Evolutionary conservation across 1,284 basidiomycete species (phyloP), one percentile per base, ranked within the genome.

Genomic region (Farysia itapuensis): DNA sequence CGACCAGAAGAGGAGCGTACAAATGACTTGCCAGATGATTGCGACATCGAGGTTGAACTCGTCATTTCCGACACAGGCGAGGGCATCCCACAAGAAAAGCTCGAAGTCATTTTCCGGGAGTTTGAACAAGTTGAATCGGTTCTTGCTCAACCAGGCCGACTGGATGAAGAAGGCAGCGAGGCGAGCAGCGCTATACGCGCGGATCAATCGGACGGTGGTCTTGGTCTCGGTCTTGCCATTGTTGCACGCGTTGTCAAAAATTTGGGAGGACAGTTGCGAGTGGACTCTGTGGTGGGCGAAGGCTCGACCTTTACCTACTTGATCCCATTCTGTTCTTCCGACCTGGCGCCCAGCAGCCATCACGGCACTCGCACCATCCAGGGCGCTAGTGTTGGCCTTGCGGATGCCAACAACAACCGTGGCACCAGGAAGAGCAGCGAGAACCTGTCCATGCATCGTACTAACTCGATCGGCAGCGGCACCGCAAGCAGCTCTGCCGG

Each of bases 221-320:
- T 72, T 8, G 86, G 87, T 12, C 81, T 90, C 11, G 88, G 88
- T 20, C 79, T 90, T 7, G 88, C 89, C 11, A 85, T 90, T 6
- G 88, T 89, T 4, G 87, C 87, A 0, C 81, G 88, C n/a, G 88
- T 89, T 24, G 86, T 90, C 5, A 85, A 87, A 71, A 88, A 89
- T 66, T 80, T 90, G 0, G 84, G 84, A 1, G 88, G 88, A 2
- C 87, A 89, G 73, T 81, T 91, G 11, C 84, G 87, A 4, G 88
- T 89, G 2, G 86, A 89, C 60, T 89, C 87, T 0, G 82, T 84
- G 39, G 81, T 85, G 5, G 81, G 80, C 36, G 78, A 84, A 69
- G 88, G 88, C n/a, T 87, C 85, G 30, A 80, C 81, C 5, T 89
- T 90, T 78, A 85, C 85, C 2, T 85, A 86, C 77, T 78, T 86